Base-by-base conservation (phyloP, 164 flowering plant species). In the Chimonanthus salicifolius region DNA sequence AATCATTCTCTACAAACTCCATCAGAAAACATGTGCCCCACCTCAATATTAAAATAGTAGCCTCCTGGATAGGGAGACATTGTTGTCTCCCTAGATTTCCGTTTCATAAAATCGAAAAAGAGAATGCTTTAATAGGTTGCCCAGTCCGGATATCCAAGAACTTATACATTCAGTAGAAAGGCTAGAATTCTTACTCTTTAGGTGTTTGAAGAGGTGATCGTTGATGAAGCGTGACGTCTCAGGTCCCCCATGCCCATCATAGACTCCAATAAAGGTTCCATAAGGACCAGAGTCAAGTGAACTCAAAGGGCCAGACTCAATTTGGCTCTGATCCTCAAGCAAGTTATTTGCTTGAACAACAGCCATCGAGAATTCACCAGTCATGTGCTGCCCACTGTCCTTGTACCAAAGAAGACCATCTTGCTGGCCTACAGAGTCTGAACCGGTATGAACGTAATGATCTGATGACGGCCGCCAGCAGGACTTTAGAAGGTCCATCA, bases 201-300 rank as follows among this genome's bases (percentile, higher is more conserved):
- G 88, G 82, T 92, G 90, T 10, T 65, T 88, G 77, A 92, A 92
- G 73, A 92, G 85, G 80, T 88, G 85, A 73, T 87, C 81, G 71
- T 83, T 87, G 82, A 91, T 81, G 81, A 78, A 91, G 33, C 94
- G 88, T 0, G 97, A 81, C 0, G 97, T 87, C 88, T 91, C 94
- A 15, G 97, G 97, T 5, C 97, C 94, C 2, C 97, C 97, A 78
- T 91, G 97, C 66, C 97, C 97, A 79, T 92, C 97, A 73, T 92
- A 92, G 13, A 90, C 71, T 13, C 97, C 97, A 45, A 90, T 81
- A 75, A 92, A 92, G 63, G 92, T 88, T 47, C 97, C 97, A 81
- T 64, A 84, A 7, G 94, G 94, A 0, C 97, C 94, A 1, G 87
- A 80, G 65, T 90, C 93, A 20, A 76, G 68, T 3, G 75, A 73